Evolutionary conservation across 805 yeast genomes (phyloP), one percentile per base, ranked within the genome.

Genomic region (Starmerella bacillaris): DNA sequence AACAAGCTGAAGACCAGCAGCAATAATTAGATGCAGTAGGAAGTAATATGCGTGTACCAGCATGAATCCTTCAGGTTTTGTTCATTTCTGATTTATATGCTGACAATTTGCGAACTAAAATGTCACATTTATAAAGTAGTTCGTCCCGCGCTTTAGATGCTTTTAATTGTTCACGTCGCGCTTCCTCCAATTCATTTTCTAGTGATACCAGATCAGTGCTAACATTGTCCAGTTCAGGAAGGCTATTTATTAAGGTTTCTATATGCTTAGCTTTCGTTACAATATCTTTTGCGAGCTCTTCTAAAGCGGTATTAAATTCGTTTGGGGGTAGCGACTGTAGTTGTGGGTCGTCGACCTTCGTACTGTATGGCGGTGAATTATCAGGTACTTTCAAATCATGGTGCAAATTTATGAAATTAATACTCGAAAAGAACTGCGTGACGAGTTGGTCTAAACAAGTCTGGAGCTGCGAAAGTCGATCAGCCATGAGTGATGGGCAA

Each of bases 201-300:
- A 89, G 58, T 11, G 60, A 61, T 34, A 65, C 67, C 14, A 86
- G 78, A 36, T 70, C 74, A 30, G 65, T 68, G 18, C 78, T 77
- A 2, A 84, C 70, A 1, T 77, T 84, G 6, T 92, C 94, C 2
- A 82, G 79, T 9, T 95, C 96, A 0, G 98, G 98, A 29, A 86
- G 60, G 2, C 92, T 72, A 50, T 79, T 92, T 27, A 86, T 83
- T 19, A 86, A 67, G 48, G 78, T 73, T 27, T 79, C 68, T 12
- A 86, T 78, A 53, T 89, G 96, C 47, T 92, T 68, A 4, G 92
- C 70, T 50, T 84, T 84, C 38, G 82, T 57, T 18, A 84, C 78
- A 6, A 86, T 67, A 51, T 86, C 98, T 0, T 78, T 70, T 2
- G 93, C 69, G 6, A 89, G 62, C 51, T 89, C 96, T 45, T 71